Conservation (phyloP, 805 yeast genomes). For the Metschnikowia bowlesiae region DNA sequence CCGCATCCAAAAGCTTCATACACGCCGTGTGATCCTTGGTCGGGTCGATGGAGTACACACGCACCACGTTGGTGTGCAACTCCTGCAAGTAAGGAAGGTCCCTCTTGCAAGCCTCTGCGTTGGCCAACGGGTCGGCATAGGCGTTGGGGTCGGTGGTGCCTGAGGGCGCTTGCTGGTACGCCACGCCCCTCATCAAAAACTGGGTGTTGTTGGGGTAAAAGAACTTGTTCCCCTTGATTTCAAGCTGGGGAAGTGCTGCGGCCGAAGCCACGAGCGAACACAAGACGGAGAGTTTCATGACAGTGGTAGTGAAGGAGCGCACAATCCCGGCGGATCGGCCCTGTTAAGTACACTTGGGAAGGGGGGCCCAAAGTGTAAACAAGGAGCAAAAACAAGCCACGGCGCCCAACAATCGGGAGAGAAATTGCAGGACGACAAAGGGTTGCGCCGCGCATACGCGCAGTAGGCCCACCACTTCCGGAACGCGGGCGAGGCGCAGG, state of each 20-base stretch:
- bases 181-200: conserved; percentile 72
- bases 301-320: neutral
- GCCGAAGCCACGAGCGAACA: conserved; percentile 21
- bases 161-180: conserved; percentile 65
- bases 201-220: conserved; percentile 74
- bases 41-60: conserved; percentile 74
- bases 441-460: no score
- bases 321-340: no score
- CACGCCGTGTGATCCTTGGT: conserved; percentile 61
- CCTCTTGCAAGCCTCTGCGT: conserved; percentile 56
- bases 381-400: no score
- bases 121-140: conserved; percentile 70
- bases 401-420: no score
- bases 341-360: no score
- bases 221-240: conserved; percentile 72
- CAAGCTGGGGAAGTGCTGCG: conserved; percentile 38
- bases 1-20: conserved; percentile 63
- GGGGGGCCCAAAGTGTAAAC: no score
- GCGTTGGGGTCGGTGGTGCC: conserved; percentile 30
- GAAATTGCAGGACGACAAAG: no score
- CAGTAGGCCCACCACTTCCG: no score
- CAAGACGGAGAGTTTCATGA: conserved; percentile 25
- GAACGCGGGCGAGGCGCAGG: no score
- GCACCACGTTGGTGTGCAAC: conserved; percentile 62
- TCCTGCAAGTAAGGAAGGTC: conserved; percentile 67